These are phyloP conservation scores for Blepharisma japonicum DNA, from an alignment of 73 alveolate species.

Conservation along the genomic window DNA sequence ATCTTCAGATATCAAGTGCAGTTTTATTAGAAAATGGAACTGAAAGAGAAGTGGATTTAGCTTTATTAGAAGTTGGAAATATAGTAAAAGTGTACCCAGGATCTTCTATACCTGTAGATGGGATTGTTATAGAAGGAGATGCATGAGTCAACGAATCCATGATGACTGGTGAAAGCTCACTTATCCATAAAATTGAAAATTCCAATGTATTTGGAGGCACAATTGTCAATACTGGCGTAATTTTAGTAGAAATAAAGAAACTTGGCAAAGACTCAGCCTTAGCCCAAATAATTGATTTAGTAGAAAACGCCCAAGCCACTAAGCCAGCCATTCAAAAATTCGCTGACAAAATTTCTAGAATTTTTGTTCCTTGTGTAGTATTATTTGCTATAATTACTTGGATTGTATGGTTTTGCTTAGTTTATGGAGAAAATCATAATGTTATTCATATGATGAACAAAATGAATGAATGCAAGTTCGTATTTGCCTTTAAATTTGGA, in stretches of 20 bases:
- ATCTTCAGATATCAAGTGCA: conserved; percentile 57
- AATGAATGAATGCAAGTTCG: conserved; percentile 39
- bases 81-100: conserved; percentile 76
- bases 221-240: conserved; percentile 46
- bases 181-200: conserved; percentile 33
- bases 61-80: conserved; percentile 66
- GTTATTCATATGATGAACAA: conserved; percentile 39
- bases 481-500: conserved; percentile 57
- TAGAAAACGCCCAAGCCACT: conserved; percentile 66
- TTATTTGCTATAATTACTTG: conserved; percentile 63
- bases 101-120: conserved; percentile 79
- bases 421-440: conserved; percentile 48
- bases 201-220: conserved; percentile 67
- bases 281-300: conserved; percentile 62
- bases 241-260: conserved; percentile 48
- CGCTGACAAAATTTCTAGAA: conserved; percentile 62
- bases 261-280: conserved; percentile 63
- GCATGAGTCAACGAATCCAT: conserved; percentile 71
- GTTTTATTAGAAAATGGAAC: conserved; percentile 46
- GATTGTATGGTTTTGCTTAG: conserved; percentile 67
- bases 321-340: conserved; percentile 70
- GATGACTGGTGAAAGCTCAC: conserved; percentile 77
- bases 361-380: conserved; percentile 72
- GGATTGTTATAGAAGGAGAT: conserved; percentile 66
- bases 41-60: conserved; percentile 31